These are phyloP conservation scores for Oehlia diaphana DNA, from an alignment of 192 early-diverging fungal species.

Conservation along the genomic window DNA sequence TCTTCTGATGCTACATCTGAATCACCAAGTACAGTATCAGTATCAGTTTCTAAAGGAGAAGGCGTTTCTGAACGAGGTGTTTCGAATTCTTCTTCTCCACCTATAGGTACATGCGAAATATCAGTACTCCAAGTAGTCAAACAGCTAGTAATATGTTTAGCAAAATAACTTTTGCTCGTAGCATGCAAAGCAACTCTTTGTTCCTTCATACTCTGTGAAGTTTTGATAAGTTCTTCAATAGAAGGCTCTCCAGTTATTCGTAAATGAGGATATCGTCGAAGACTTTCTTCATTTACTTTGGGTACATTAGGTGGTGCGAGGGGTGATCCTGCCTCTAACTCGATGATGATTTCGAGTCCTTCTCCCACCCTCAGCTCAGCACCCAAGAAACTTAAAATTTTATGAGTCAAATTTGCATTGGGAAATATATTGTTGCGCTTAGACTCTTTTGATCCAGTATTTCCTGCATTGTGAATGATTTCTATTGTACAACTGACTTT, in stretches of 20 bases:
- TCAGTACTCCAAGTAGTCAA: constrained; percentile 54
- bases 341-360: constrained; percentile 36
- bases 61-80: constrained; percentile 6
- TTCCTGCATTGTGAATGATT: constrained; percentile 38
- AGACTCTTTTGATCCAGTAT: not conserved
- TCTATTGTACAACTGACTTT: constrained; percentile 43
- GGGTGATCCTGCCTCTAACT: constrained; percentile 32
- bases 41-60: not conserved
- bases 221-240: constrained; percentile 42
- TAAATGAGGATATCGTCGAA: constrained; percentile 28
- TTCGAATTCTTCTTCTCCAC: constrained; percentile 19
- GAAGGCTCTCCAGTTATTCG: constrained; percentile 53
- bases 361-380: constrained; percentile 35
- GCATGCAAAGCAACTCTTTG: constrained; percentile 50
- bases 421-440: constrained; percentile 32
- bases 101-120: constrained; percentile 45
- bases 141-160: constrained; percentile 51
- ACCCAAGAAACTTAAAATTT: constrained; percentile 41
- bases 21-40: not conserved
- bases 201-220: constrained; percentile 45
- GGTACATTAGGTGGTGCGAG: constrained; percentile 31
- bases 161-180: constrained; percentile 52
- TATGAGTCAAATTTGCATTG: constrained; percentile 37
- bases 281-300: constrained; percentile 29
- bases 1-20: not conserved